These are phyloP conservation scores for Holtermannia corniformis DNA, from an alignment of 768 basidiomycete species.

Conservation along the genomic window DNA sequence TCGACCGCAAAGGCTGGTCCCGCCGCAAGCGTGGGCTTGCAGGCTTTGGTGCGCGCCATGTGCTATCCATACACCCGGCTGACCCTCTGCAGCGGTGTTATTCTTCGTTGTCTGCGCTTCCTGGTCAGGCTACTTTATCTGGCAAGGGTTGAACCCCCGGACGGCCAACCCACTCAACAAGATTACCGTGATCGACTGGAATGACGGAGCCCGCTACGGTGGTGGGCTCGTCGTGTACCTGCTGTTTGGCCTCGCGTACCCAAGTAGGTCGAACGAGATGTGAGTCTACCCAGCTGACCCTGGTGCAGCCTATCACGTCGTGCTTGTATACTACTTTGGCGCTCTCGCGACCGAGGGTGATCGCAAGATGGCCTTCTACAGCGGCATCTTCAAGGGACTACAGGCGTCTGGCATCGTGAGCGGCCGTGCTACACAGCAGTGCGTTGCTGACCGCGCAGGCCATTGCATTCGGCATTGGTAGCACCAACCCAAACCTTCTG, in stretches of 20 bases:
- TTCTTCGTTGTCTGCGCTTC: neutral
- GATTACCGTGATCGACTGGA: neutral
- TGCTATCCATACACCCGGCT: neutral
- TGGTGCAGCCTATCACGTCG: too few species aligned
- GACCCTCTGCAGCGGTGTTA: neutral
- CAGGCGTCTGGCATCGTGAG: neutral
- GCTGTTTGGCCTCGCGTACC: neutral
- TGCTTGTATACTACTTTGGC: too few species aligned
- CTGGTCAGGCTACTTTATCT: neutral
- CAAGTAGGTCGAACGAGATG: too few species aligned
- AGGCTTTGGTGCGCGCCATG: neutral
- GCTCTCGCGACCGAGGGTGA: neutral
- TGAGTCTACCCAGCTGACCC: too few species aligned
- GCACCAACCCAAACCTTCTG: neutral
- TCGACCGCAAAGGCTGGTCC: neutral
- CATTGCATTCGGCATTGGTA: neutral
- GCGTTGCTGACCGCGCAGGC: neutral
- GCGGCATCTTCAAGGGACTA: neutral
- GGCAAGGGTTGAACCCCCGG: neutral
- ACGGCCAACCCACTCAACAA: neutral
- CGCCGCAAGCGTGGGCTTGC: neutral
- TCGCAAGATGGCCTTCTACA: neutral
- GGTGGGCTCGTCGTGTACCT: neutral
- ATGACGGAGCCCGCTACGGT: neutral
- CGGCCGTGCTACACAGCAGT: neutral